Percentiles rank a stretch among this genome's conserved stretches.
phyloP scores from a whole-genome alignment of 2,329 filamentous ascomycete species.

The Hypomyces perniciosus region DNA sequence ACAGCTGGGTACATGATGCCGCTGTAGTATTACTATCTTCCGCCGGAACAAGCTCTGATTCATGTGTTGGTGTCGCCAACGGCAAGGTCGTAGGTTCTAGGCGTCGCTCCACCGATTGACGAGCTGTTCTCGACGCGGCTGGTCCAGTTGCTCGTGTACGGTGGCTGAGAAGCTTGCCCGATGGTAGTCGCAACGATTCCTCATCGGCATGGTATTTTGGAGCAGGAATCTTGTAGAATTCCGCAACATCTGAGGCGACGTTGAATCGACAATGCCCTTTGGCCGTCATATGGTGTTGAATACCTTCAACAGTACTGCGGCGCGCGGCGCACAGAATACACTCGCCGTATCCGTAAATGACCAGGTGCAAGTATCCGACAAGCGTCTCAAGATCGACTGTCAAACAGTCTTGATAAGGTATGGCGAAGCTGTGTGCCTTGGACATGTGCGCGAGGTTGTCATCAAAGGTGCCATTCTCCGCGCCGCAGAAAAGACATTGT shows the following conservation, averaged over 20 bases:
- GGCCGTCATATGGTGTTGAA: conserved; percentile 46
- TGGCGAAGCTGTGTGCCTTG: conserved; percentile 39
- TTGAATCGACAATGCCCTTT: conserved; percentile 45
- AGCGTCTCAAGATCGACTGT: conserved; percentile 41
- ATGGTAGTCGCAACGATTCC: conserved; percentile 27
- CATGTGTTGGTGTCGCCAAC: background rate
- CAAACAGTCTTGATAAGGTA: conserved; percentile 35
- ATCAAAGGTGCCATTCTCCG: conserved; percentile 24
- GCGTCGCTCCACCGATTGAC: background rate
- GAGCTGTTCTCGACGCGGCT: background rate
- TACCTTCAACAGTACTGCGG: conserved; percentile 36
- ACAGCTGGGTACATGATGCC: conserved; percentile 10
- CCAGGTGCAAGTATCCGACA: conserved; percentile 40
- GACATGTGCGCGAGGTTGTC: conserved; percentile 44
- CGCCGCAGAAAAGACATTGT: conserved; percentile 39
- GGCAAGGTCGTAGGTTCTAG: background rate
- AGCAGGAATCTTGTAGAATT: conserved; percentile 34
- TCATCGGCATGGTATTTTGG: conserved; percentile 9
- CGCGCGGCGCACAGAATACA: conserved; percentile 45
- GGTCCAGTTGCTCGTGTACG: conserved; percentile 6
- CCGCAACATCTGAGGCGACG: conserved; percentile 32
- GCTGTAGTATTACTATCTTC: background rate
- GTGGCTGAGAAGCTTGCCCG: conserved; percentile 29
- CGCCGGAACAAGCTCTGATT: background rate
- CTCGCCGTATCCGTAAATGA: conserved; percentile 44